A percentile compares a stretch with the other conserved stretches of the same genome.
Evolutionary conservation across 805 yeast genomes (phyloP).

Genomic region (Starmera caribaea): DNA sequence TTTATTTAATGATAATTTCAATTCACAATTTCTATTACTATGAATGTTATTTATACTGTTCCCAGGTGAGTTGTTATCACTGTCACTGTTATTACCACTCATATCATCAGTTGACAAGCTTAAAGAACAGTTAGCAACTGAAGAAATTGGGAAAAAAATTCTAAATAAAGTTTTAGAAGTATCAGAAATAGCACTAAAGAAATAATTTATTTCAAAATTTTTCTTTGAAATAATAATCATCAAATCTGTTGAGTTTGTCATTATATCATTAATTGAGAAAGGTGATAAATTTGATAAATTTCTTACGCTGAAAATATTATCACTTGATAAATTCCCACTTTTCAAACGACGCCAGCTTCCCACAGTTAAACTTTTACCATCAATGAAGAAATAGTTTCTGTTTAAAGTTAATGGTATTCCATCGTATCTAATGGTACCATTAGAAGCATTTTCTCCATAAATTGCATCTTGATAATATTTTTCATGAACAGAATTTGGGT

Average conservation of each 20-base stretch:
- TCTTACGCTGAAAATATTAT: slow-evolving; percentile 28
- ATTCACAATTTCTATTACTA: slow-evolving; percentile 28
- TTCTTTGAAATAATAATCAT: slow-evolving; percentile 62
- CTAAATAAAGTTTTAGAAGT: slow-evolving; percentile 56
- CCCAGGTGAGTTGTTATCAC: slow-evolving; percentile 4
- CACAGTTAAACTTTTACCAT: slow-evolving; percentile 58
- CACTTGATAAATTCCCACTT: slow-evolving; percentile 40
- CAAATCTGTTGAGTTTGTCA: slow-evolving; percentile 58
- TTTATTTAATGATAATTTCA: slow-evolving; percentile 39
- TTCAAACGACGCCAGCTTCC: slow-evolving; percentile 77
- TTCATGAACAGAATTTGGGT: slow-evolving; percentile 3
- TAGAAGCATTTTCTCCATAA: background rate
- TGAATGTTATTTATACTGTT: slow-evolving; percentile 10
- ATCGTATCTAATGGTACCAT: slow-evolving; percentile 21
- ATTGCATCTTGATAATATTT: no score
- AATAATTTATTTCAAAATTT: slow-evolving; percentile 66
- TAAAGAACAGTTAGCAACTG: slow-evolving; percentile 51
- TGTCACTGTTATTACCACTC: no score
- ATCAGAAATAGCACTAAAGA: slow-evolving; percentile 65
- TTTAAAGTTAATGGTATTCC: slow-evolving; percentile 45
- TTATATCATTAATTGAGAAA: slow-evolving; percentile 46
- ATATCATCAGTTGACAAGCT: slow-evolving; percentile 30
- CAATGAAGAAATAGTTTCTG: slow-evolving; percentile 60
- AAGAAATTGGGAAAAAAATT: slow-evolving; percentile 57
- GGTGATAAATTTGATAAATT: slow-evolving; percentile 59